phyloP scores from a whole-genome alignment of 73 alveolate species.

The Stentor roeselii region DNA sequence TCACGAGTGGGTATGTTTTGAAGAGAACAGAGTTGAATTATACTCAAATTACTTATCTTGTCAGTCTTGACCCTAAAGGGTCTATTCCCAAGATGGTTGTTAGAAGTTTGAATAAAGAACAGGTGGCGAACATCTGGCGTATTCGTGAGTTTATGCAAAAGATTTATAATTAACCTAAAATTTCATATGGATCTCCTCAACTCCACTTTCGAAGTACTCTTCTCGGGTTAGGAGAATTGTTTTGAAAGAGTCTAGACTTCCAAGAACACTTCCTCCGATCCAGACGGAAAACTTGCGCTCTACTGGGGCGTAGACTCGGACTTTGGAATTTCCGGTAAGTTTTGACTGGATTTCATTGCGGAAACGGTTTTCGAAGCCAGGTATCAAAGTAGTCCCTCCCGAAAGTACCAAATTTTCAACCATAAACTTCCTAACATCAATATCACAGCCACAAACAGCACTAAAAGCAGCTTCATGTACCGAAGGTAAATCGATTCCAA shows the following conservation, averaged over 20 bases:
- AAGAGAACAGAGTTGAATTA: too few species aligned
- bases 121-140: too few species aligned
- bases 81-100: too few species aligned
- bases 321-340: conserved; percentile 64
- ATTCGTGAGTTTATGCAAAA: too few species aligned
- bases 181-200: conserved; percentile 80
- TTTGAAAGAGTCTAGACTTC: conserved; percentile 51
- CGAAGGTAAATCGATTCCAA: conserved; percentile 48
- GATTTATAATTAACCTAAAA: too few species aligned
- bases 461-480: conserved; percentile 66
- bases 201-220: conserved; percentile 81
- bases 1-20: too few species aligned
- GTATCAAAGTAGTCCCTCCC: conserved; percentile 84
- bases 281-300: conserved; percentile 83
- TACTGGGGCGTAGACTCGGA: conserved; percentile 71
- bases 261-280: conserved; percentile 77
- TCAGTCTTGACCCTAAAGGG: too few species aligned
- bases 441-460: conserved; percentile 67
- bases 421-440: conserved; percentile 71
- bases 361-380: conserved; percentile 74
- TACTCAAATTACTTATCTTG: too few species aligned
- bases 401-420: conserved; percentile 73
- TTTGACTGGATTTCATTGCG: conserved; percentile 70
- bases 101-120: too few species aligned
- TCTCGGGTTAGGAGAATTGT: conserved; percentile 64